These are phyloP conservation scores for Didymella keratinophila DNA, from an alignment of 2,329 filamentous ascomycete species.

Conservation along the genomic window DNA sequence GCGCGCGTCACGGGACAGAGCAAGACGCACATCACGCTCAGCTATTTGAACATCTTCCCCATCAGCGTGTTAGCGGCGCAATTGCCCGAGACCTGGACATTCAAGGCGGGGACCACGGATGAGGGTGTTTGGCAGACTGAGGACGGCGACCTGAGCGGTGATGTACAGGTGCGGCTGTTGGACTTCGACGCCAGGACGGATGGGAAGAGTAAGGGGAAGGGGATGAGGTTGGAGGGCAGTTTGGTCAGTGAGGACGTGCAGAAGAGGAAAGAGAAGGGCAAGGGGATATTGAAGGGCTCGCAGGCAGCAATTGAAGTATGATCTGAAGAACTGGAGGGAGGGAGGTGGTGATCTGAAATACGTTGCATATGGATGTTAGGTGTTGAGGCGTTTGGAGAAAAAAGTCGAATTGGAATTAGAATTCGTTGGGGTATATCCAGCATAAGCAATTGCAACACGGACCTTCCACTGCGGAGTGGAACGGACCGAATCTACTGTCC, in stretches of 20 bases:
- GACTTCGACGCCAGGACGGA: constrained; percentile 77
- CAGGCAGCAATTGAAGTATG: too few species aligned
- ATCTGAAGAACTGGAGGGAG: too few species aligned
- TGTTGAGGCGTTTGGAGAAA: not conserved
- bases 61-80: constrained; percentile 81
- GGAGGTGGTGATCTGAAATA: not conserved
- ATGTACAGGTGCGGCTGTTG: constrained; percentile 63
- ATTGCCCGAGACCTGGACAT: constrained; percentile 81
- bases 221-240: constrained; percentile 86
- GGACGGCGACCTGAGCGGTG: constrained; percentile 62
- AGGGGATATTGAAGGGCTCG: constrained; percentile 11
- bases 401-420: not conserved
- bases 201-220: constrained; percentile 73
- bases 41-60: constrained; percentile 92
- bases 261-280: constrained; percentile 38
- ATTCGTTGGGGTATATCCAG: constrained; percentile 15
- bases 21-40: constrained; percentile 85
- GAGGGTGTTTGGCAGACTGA: constrained; percentile 77
- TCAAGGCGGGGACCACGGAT: constrained; percentile 53
- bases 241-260: constrained; percentile 77
- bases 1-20: constrained; percentile 86
- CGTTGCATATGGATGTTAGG: not conserved
- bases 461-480: not conserved
- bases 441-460: constrained; percentile 54
- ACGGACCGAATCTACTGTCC: not conserved